Evolutionary conservation across 768 basidiomycete genomes (phyloP).

Genomic region (Tephrocybe sp.): DNA sequence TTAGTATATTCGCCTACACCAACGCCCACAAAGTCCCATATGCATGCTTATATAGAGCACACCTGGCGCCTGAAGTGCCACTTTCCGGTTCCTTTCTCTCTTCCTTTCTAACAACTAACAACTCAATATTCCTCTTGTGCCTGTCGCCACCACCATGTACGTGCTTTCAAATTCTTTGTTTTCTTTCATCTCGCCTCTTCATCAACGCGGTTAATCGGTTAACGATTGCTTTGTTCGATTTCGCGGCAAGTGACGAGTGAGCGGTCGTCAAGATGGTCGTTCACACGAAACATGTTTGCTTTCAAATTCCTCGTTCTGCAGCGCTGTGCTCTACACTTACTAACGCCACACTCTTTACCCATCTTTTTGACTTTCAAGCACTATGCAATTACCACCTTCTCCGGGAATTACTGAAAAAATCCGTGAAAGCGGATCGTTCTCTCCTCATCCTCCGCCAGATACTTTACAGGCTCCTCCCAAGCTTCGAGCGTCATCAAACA

Average conservation of each 20-base stretch:
- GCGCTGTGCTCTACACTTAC: background rate
- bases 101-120: background rate
- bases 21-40: constrained; percentile 12
- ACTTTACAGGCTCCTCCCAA: background rate
- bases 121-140: background rate
- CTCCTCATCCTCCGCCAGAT: background rate
- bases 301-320: background rate
- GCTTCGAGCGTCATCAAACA: background rate
- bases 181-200: background rate
- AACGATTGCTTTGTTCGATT: background rate
- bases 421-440: no score
- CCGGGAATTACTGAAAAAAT: background rate
- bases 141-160: background rate
- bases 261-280: background rate
- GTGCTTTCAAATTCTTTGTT: background rate
- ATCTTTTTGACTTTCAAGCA: background rate
- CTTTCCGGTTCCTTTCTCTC: background rate
- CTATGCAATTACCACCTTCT: background rate
- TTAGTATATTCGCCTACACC: background rate
- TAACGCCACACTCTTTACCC: constrained; percentile 6
- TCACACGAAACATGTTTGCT: background rate
- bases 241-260: background rate
- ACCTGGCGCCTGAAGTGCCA: background rate
- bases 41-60: constrained; percentile 7
- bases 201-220: background rate